Percentiles rank a stretch among this genome's conserved stretches.
These are phyloP conservation scores for Aspergillus glaucus DNA, from an alignment of 2,329 filamentous ascomycete genomes.

Conservation along the genomic window DNA sequence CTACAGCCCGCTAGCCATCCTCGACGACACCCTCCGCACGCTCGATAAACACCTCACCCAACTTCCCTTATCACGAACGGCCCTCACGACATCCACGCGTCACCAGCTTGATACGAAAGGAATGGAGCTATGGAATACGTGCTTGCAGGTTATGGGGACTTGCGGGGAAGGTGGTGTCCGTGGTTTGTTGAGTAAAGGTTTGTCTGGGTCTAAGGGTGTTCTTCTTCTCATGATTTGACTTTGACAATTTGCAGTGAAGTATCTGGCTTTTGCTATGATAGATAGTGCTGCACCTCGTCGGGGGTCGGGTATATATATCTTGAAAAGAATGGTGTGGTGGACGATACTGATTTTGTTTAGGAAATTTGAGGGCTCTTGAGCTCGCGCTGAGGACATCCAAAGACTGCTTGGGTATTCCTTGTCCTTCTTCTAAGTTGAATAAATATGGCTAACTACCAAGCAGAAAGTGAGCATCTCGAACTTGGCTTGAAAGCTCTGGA, in stretches of 20 bases:
- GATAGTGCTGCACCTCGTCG: conserved; percentile 42
- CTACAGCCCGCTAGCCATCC: background rate
- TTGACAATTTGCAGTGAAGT: conserved; percentile 32
- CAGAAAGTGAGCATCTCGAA: conserved; percentile 51
- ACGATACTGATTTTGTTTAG: conserved; percentile 12
- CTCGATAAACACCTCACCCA: conserved; percentile 14
- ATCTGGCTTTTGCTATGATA: conserved; percentile 63
- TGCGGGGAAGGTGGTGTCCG: conserved; percentile 4
- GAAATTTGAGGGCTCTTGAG: conserved; percentile 55
- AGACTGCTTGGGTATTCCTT: conserved; percentile 53
- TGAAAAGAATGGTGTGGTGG: background rate
- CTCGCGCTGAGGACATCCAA: conserved; percentile 61
- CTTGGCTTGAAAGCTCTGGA: conserved; percentile 58
- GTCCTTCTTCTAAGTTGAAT: conserved; percentile 4
- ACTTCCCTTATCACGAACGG: conserved; percentile 6
- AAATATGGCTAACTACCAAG: conserved; percentile 10
- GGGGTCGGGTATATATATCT: conserved; percentile 7
- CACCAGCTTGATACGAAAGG: conserved; percentile 25
- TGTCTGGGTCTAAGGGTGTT: background rate
- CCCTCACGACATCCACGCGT: conserved; percentile 6
- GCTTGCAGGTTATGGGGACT: conserved; percentile 15
- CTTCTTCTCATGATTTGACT: background rate
- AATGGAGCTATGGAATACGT: conserved; percentile 35
- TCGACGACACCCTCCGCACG: conserved; percentile 1
- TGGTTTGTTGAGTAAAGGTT: conserved; percentile 15